These are phyloP conservation scores for Dipteronia sinensis DNA, from an alignment of 345 rosid species.

Conservation along the genomic window DNA sequence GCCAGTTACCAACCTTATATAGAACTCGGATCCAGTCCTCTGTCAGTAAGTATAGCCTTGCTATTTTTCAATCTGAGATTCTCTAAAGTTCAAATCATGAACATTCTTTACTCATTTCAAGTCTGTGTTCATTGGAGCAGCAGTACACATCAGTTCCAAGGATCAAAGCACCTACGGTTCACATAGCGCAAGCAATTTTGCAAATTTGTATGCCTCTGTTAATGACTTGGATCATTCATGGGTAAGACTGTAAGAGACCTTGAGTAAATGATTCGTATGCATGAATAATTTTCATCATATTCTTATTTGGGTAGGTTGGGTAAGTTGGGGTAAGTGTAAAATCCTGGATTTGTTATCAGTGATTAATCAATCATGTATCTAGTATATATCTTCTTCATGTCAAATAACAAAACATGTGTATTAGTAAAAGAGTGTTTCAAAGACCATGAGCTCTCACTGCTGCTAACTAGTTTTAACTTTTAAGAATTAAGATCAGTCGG, in stretches of 20 bases:
- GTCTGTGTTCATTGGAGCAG: neutral
- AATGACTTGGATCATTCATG: slow-evolving; percentile 7
- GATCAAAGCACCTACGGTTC: slow-evolving; percentile 16
- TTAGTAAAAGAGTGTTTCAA: neutral
- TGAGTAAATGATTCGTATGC: neutral
- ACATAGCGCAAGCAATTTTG: neutral
- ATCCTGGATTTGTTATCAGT: neutral
- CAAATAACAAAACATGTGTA: no score
- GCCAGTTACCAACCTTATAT: slow-evolving; percentile 21
- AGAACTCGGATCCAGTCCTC: slow-evolving; percentile 16
- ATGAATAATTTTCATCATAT: no score
- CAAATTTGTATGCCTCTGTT: slow-evolving; percentile 15
- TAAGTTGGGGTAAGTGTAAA: neutral
- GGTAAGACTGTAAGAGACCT: no score
- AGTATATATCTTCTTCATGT: no score
- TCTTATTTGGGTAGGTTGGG: no score
- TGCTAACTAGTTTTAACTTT: no score
- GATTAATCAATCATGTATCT: neutral
- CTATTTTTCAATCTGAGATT: neutral
- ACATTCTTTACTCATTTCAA: no score
- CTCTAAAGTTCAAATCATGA: neutral
- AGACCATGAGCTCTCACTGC: no score
- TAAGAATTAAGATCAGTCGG: neutral
- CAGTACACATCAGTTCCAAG: neutral
- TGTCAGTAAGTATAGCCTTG: slow-evolving; percentile 13